Percentiles rank a stretch among this genome's conserved stretches.
Evolutionary conservation across 345 rosid genomes (phyloP).

Genomic region (Bruguiera sexangula): DNA sequence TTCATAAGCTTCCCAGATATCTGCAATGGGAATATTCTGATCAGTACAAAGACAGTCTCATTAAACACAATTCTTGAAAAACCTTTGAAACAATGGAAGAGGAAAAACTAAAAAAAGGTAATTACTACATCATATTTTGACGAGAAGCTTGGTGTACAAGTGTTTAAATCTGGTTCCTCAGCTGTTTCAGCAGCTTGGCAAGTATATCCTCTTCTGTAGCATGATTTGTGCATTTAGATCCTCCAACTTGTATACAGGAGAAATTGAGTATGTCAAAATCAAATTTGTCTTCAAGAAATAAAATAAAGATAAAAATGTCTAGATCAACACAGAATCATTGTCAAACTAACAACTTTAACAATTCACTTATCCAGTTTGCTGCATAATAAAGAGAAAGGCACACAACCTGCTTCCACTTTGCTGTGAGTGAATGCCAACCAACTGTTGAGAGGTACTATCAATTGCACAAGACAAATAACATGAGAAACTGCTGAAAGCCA

Average conservation of each 20-base stretch:
- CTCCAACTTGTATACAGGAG: constrained; percentile 52
- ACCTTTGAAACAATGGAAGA: not conserved
- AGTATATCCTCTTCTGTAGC: constrained; percentile 34
- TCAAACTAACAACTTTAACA: constrained; percentile 38
- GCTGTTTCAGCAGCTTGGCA: constrained; percentile 59
- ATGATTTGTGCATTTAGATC: constrained; percentile 41
- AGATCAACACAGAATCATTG: constrained; percentile 8
- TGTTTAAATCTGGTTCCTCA: constrained; percentile 70
- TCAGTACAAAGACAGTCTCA: constrained; percentile 11
- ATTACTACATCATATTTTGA: not conserved
- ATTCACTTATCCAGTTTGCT: constrained; percentile 74
- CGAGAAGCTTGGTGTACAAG: constrained; percentile 9
- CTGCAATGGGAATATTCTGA: constrained; percentile 39
- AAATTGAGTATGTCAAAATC: constrained; percentile 52
- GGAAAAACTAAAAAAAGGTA: not conserved
- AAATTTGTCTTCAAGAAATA: constrained; percentile 10
- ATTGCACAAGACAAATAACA: constrained; percentile 22
- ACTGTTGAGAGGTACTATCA: constrained; percentile 55
- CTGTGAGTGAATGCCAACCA: constrained; percentile 55
- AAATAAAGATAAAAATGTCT: not conserved
- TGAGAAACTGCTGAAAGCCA: constrained; percentile 26
- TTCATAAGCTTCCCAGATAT: constrained; percentile 68
- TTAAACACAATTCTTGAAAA: constrained; percentile 2
- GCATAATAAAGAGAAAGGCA: constrained; percentile 69
- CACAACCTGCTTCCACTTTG: constrained; percentile 59